phyloP scores from a whole-genome alignment of 176 grass and related monocot species.

The Ananas comosus region DNA sequence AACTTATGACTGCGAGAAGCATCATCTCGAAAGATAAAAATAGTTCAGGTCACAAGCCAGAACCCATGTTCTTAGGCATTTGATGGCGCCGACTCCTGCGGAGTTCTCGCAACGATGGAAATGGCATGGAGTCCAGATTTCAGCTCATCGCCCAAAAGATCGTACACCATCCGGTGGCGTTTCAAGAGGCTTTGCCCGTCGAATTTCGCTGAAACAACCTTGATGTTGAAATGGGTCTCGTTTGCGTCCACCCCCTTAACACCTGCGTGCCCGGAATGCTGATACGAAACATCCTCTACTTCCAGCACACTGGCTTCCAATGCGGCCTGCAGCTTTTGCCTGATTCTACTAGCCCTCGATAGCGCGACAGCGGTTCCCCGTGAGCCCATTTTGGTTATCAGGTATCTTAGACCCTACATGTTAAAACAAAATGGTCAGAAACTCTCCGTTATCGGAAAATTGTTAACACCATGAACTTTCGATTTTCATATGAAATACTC shows the following conservation, averaged over 20 bases:
- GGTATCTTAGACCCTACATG: not conserved
- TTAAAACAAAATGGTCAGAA: too few species aligned
- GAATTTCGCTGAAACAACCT: conserved; percentile 74
- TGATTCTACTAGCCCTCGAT: conserved; percentile 76
- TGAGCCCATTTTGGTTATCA: conserved; percentile 39
- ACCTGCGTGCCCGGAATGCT: conserved; percentile 80
- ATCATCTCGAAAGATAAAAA: not conserved
- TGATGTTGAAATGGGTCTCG: conserved; percentile 95
- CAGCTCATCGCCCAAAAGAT: conserved; percentile 75
- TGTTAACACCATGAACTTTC: too few species aligned
- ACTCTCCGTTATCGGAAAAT: too few species aligned
- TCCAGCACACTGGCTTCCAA: conserved; percentile 83
- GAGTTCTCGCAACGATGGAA: conserved; percentile 90
- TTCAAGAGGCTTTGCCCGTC: conserved; percentile 82
- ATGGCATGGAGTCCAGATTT: conserved; percentile 90
- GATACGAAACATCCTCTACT: conserved; percentile 87
- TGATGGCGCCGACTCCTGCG: conserved; percentile 38
- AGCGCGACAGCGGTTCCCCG: conserved; percentile 43
- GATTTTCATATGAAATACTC: too few species aligned
- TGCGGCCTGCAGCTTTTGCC: conserved; percentile 70
- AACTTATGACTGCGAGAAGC: not conserved
- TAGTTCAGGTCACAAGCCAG: too few species aligned
- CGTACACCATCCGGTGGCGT: conserved; percentile 84
- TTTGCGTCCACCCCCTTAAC: conserved; percentile 47
- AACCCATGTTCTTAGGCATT: conserved; percentile 1